phyloP scores from a whole-genome alignment of 345 rosid species.

The Dipteronia dyeriana region DNA sequence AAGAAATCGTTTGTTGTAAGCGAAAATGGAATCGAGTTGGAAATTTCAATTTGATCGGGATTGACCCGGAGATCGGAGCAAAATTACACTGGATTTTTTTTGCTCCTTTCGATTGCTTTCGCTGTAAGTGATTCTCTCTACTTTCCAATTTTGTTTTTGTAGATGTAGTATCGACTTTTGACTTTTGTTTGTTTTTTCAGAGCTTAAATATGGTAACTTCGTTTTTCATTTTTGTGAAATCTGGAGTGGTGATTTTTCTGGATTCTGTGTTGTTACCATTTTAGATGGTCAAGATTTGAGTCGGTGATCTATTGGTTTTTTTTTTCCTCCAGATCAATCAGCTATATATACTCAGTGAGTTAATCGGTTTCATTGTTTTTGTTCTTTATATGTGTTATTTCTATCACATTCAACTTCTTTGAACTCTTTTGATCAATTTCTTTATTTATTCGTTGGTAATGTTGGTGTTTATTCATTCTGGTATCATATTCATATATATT shows the following conservation, averaged over 20 bases:
- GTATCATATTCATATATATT: not conserved
- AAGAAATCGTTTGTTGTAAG: not conserved
- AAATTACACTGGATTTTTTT: slow-evolving; percentile 9
- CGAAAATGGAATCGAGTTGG: not conserved
- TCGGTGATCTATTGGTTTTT: not conserved
- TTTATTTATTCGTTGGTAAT: not conserved
- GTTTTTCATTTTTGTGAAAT: not conserved
- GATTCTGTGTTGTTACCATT: slow-evolving; percentile 8
- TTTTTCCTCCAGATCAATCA: slow-evolving; percentile 2
- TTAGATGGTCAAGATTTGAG: slow-evolving; percentile 7
- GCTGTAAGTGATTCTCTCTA: slow-evolving; percentile 28
- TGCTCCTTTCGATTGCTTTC: slow-evolving; percentile 26
- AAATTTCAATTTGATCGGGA: slow-evolving; percentile 10
- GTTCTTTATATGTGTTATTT: not conserved
- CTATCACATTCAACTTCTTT: not conserved
- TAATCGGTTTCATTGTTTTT: not conserved
- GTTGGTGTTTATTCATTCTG: not conserved
- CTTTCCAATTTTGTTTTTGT: slow-evolving; percentile 8
- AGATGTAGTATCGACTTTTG: not conserved
- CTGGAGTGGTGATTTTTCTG: not conserved
- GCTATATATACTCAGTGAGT: not conserved
- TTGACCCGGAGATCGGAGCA: slow-evolving; percentile 10
- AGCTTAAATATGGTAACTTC: not conserved
- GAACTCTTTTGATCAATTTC: slow-evolving; percentile 1
- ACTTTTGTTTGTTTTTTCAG: not conserved